Percentiles rank a stretch among this genome's conserved stretches.
Evolutionary conservation across 2,329 filamentous ascomycete species (phyloP).

Genomic region (Hypoxylon sp.): DNA sequence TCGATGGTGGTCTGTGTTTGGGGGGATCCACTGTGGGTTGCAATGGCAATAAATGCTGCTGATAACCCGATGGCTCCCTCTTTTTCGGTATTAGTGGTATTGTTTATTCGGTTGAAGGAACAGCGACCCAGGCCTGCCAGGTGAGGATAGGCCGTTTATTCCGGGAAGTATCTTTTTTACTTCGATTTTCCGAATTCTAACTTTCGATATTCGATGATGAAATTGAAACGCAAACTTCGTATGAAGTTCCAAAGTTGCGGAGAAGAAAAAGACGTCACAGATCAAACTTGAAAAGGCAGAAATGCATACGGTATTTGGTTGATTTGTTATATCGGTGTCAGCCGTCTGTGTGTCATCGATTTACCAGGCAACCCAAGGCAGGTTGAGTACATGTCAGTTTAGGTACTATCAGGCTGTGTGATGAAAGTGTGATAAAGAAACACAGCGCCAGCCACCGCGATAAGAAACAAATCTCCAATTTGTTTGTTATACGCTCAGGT

Average conservation of each 20-base stretch:
- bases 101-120: constrained; percentile 17
- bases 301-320: constrained; percentile 15
- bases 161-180: neutral
- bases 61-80: constrained; percentile 33
- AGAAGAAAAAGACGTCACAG: constrained; percentile 3
- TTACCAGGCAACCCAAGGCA: constrained; percentile 35
- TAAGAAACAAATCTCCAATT: constrained; percentile 15
- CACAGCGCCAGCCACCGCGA: constrained; percentile 17
- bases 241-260: neutral
- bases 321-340: constrained; percentile 33
- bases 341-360: constrained; percentile 33
- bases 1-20: constrained; percentile 32
- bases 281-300: constrained; percentile 2
- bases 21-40: constrained; percentile 24
- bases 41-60: constrained; percentile 13
- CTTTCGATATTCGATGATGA: too few species aligned
- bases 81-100: constrained; percentile 18
- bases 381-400: neutral
- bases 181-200: too few species aligned
- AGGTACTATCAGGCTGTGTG: constrained; percentile 6
- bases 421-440: constrained; percentile 17
- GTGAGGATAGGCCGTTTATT: constrained; percentile 6
- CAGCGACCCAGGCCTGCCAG: constrained; percentile 3
- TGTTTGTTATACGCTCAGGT: constrained; percentile 5
- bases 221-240: too few species aligned